These are phyloP conservation scores for Lichtheimia ornata DNA, from an alignment of 371 early-diverging fungal genomes.

Conservation along the genomic window DNA sequence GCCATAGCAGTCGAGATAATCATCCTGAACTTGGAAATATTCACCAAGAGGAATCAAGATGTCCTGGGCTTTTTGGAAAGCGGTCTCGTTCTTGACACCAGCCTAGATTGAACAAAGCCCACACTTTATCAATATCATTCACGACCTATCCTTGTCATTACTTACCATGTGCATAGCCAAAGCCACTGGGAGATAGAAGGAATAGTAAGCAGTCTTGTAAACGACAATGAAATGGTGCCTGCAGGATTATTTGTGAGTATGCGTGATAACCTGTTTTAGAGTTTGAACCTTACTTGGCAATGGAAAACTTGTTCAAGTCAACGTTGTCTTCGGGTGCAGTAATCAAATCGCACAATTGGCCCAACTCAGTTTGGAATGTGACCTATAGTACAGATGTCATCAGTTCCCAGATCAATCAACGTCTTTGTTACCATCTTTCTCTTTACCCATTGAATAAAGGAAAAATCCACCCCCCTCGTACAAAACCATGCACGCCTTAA, in stretches of 20 bases:
- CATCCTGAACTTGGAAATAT: conserved; percentile 98
- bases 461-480: too few species aligned
- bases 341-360: conserved; percentile 95
- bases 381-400: conserved; percentile 35
- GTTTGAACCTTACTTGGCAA: conserved; percentile 68
- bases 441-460: background rate
- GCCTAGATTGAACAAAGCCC: conserved; percentile 34
- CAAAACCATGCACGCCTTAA: background rate
- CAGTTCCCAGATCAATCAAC: background rate
- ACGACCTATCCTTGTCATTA: background rate
- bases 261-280: background rate
- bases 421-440: background rate
- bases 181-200: conserved; percentile 98
- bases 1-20: conserved; percentile 94
- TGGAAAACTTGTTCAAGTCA: conserved; percentile 86
- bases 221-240: conserved; percentile 91
- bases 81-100: conserved; percentile 74
- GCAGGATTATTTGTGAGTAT: conserved; percentile 1
- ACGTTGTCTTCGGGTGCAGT: conserved; percentile 95
- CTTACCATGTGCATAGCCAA: conserved; percentile 85
- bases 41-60: conserved; percentile 93
- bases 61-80: conserved; percentile 78
- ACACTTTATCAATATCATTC: background rate
- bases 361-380: conserved; percentile 95
- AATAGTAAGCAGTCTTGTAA: conserved; percentile 98